Evolutionary conservation across 805 yeast species (phyloP).

Genomic region (Komagataella kurtzmanii): DNA sequence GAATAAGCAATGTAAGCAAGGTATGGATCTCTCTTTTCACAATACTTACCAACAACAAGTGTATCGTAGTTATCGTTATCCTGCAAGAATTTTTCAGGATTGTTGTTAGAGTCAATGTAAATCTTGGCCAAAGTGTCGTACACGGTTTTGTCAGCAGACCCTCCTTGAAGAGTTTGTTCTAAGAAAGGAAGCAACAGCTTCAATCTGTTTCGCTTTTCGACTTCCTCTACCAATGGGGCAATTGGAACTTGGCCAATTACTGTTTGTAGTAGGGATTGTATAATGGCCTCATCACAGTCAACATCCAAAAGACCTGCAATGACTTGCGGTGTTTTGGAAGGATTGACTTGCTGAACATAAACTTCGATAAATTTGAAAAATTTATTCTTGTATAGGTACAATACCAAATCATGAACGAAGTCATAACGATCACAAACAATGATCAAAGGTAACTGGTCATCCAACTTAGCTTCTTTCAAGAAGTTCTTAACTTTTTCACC

Average conservation of each 20-base stretch:
- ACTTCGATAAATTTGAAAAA: conserved; percentile 95
- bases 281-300: conserved; percentile 87
- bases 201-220: conserved; percentile 90
- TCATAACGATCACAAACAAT: conserved; percentile 90
- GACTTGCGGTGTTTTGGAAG: conserved; percentile 91
- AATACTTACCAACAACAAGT: conserved; percentile 91
- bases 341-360: conserved; percentile 95
- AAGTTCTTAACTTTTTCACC: conserved; percentile 97
- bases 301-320: conserved; percentile 93
- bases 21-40: conserved; percentile 98
- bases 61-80: conserved; percentile 88
- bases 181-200: conserved; percentile 86
- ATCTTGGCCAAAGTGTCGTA: conserved; percentile 94
- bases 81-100: conserved; percentile 90
- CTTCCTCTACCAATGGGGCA: conserved; percentile 80
- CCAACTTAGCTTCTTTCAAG: conserved; percentile 84
- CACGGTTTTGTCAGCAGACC: conserved; percentile 81
- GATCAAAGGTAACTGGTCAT: conserved; percentile 92
- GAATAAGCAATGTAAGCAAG: conserved; percentile 96
- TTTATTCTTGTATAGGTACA: conserved; percentile 90
- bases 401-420: conserved; percentile 85
- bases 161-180: conserved; percentile 75
- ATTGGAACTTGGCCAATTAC: conserved; percentile 94
- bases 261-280: conserved; percentile 65
- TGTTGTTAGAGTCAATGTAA: conserved; percentile 93